Evolutionary conservation across 2,329 filamentous ascomycete species (phyloP).

Genomic region (Trichoderma sp.): DNA sequence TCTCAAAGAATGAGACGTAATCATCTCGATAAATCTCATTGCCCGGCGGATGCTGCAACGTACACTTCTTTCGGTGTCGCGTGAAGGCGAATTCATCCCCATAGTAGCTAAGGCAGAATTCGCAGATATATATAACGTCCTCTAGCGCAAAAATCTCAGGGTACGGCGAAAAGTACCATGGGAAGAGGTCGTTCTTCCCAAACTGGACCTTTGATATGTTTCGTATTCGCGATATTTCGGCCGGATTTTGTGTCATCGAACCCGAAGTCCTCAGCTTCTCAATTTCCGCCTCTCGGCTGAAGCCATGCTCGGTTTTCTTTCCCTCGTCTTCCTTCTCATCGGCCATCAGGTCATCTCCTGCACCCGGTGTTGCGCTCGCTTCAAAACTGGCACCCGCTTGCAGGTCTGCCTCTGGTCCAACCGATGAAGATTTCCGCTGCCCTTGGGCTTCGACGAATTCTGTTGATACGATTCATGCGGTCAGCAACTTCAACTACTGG

Average conservation of each 20-base stretch:
- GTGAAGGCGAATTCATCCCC: conserved; percentile 77
- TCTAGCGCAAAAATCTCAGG: conserved; percentile 83
- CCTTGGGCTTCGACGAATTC: conserved; percentile 50
- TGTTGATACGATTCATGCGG: neutral
- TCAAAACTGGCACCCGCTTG: conserved; percentile 44
- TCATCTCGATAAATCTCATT: conserved; percentile 98
- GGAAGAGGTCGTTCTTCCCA: conserved; percentile 85
- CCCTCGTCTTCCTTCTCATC: conserved; percentile 48
- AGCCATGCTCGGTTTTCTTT: conserved; percentile 52
- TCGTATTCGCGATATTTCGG: conserved; percentile 91
- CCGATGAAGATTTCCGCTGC: conserved; percentile 43
- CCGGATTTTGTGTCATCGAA: conserved; percentile 98
- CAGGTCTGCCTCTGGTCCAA: conserved; percentile 43
- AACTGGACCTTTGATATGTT: conserved; percentile 95
- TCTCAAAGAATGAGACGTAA: conserved; percentile 93
- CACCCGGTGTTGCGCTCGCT: conserved; percentile 41
- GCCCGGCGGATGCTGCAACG: conserved; percentile 84
- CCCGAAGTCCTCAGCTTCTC: conserved; percentile 92
- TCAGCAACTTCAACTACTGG: neutral
- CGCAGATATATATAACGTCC: conserved; percentile 93
- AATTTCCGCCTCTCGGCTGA: conserved; percentile 85
- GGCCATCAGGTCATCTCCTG: conserved; percentile 51
- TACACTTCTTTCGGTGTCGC: conserved; percentile 86
- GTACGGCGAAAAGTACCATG: conserved; percentile 99
- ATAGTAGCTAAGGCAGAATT: conserved; percentile 93